Evolutionary conservation across 2,329 filamentous ascomycete genomes (phyloP).

Genomic region (Fusarium nisikadoi): DNA sequence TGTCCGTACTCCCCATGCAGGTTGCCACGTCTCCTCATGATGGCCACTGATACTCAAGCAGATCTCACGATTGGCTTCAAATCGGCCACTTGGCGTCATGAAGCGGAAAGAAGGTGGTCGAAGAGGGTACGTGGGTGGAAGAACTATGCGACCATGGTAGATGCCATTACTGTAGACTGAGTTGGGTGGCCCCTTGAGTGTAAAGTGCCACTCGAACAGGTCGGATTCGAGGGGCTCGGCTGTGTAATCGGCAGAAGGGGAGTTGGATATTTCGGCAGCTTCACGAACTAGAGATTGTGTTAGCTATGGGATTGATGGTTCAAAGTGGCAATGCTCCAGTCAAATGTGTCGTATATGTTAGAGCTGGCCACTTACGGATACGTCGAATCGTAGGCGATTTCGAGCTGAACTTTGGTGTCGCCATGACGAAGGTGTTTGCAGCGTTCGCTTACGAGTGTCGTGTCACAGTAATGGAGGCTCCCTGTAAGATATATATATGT

Average conservation of each 20-base stretch:
- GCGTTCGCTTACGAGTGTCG: not conserved
- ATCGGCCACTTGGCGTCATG: constrained; percentile 88
- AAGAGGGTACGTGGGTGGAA: constrained; percentile 89
- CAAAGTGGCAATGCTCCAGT: not conserved
- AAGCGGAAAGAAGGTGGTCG: constrained; percentile 97
- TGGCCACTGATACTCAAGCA: constrained; percentile 94
- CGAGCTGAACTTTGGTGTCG: constrained; percentile 67
- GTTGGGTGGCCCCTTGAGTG: constrained; percentile 85
- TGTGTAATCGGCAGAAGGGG: constrained; percentile 86
- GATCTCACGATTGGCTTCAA: constrained; percentile 97
- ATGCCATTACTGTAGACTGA: constrained; percentile 84
- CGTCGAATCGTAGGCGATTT: constrained; percentile 87
- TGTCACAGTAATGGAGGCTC: not conserved
- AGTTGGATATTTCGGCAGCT: constrained; percentile 83
- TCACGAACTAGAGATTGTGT: constrained; percentile 72
- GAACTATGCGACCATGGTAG: constrained; percentile 94
- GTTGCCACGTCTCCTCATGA: constrained; percentile 99
- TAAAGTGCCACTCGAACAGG: constrained; percentile 99
- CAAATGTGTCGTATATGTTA: not conserved
- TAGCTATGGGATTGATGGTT: not conserved
- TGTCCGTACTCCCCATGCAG: constrained; percentile 95
- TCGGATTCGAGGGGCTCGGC: constrained; percentile 88
- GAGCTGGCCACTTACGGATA: constrained; percentile 69
- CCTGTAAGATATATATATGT: not conserved
- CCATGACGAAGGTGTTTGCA: constrained; percentile 45